A percentile compares a stretch with the other conserved stretches of the same genome.
phyloP scores from a whole-genome alignment of 176 grass and related monocot genomes.

The Triticum timopheevii region DNA sequence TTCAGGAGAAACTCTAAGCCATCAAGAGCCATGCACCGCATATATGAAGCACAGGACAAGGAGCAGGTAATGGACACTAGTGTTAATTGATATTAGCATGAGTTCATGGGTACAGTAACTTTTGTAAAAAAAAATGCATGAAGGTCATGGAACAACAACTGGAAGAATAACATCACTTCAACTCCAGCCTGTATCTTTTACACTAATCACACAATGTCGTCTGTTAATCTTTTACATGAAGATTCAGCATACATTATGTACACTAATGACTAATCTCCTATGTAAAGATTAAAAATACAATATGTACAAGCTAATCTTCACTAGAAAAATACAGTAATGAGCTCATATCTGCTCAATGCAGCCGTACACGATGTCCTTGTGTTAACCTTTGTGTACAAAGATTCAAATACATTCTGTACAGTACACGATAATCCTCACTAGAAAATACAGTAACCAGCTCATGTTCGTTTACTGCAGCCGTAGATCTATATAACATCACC shows the following conservation, averaged over 20 bases:
- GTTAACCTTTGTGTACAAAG: not conserved
- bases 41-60: not conserved
- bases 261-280: not conserved
- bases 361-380: not conserved
- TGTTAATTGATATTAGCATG: not conserved
- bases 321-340: not conserved
- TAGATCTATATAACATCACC: not conserved
- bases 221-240: not conserved
- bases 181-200: not conserved
- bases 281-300: not conserved
- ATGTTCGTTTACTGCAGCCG: not conserved
- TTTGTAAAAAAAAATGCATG: not conserved
- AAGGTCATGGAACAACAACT: not conserved
- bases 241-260: not conserved
- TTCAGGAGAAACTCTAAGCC: slow-evolving; percentile 17
- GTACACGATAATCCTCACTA: too few relatives aligned
- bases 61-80: not conserved
- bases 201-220: not conserved
- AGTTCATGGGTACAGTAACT: not conserved
- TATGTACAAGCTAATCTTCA: not conserved
- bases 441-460: not conserved
- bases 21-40: not conserved
- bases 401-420: not conserved
- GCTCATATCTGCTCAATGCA: not conserved
- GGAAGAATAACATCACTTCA: not conserved